phyloP scores from a whole-genome alignment of 805 yeast species.

The Pichia thaimueangensis region DNA sequence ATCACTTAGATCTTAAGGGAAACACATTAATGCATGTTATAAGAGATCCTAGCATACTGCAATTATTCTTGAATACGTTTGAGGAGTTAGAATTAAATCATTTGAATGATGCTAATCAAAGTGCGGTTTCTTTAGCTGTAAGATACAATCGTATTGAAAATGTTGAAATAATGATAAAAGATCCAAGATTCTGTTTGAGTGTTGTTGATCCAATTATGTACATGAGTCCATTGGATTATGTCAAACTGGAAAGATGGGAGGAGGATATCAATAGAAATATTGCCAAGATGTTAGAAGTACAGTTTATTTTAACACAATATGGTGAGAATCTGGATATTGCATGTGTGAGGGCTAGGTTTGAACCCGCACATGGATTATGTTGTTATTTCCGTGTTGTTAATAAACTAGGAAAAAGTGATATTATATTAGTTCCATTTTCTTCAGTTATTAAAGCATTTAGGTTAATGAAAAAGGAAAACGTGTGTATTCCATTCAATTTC shows the following conservation, averaged over 20 bases:
- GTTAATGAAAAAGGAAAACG: conserved; percentile 32
- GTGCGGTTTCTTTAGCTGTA: conserved; percentile 68
- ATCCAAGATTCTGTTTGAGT: conserved; percentile 41
- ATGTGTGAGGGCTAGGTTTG: conserved; percentile 28
- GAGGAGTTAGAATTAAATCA: conserved; percentile 49
- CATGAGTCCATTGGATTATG: conserved; percentile 40
- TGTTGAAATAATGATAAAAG: conserved; percentile 42
- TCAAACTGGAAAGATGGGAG: conserved; percentile 30
- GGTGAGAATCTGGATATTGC: conserved; percentile 29
- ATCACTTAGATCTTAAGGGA: conserved; percentile 67
- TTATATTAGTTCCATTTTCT: conserved; percentile 23
- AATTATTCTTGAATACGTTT: conserved; percentile 33
- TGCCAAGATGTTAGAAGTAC: conserved; percentile 30
- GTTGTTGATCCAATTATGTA: conserved; percentile 27
- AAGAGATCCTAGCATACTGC: conserved; percentile 39
- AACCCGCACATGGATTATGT: conserved; percentile 22
- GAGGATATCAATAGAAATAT: conserved; percentile 20
- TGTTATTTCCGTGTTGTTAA: conserved; percentile 20
- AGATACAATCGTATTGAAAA: conserved; percentile 64
- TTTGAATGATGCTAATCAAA: conserved; percentile 48
- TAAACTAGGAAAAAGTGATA: conserved; percentile 4
- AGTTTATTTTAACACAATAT: conserved; percentile 19
- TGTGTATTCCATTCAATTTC: conserved; percentile 25
- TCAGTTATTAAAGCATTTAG: conserved; percentile 29
- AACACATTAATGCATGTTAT: conserved; percentile 74